Evolutionary conservation across 192 early-diverging fungal species (phyloP), one percentile per base, ranked within the genome.

Genomic region (Paraglomus occultum): DNA sequence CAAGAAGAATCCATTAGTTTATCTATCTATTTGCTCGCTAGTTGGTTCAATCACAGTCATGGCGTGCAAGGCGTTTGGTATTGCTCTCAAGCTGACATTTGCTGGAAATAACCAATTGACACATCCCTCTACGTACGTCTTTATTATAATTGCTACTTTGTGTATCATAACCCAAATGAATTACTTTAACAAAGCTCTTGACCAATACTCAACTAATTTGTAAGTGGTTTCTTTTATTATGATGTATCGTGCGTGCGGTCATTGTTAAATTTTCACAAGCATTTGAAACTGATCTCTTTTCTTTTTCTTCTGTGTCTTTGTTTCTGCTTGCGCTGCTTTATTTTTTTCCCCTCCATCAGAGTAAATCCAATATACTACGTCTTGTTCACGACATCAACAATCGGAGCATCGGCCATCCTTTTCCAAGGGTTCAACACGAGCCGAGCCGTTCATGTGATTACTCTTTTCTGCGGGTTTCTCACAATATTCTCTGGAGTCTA

Each of bases 181-280:
- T 78, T 98, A 96, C 78, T 95, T 98, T 68, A 98, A 98, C 84
- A 98, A 96, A 81, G 94, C 96, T 17, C 79, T 98, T 39, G 94
- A 93, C 71, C 79, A 89, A 67, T 98, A 95, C 74, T 91, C 91
- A 22, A 96, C 96, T 54, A 95, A 95, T 73, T 75, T 93, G 84
- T 84, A 81, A 77, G 82, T 74, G 3, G 49, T 54, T 2, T 5
- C 15, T 40, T 12, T 40, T 11, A 43, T 12, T 23, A 12, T 61
- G 44, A 61, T 40, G 1, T 42, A 39, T 61, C 18, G 44, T 22
- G 8, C 8, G 14, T n/a, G n/a, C n/a, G n/a, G n/a, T 72, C 14
- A 43, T 64, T 12, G 18, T 67, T 60, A 22, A 18, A 57, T 72
- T 69, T 44, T 51, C 20, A 10, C 69, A 14, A 42, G 31, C 31